Conservation (phyloP, 2,329 filamentous ascomycete species). For the Paraphaeosphaeria minitans region DNA sequence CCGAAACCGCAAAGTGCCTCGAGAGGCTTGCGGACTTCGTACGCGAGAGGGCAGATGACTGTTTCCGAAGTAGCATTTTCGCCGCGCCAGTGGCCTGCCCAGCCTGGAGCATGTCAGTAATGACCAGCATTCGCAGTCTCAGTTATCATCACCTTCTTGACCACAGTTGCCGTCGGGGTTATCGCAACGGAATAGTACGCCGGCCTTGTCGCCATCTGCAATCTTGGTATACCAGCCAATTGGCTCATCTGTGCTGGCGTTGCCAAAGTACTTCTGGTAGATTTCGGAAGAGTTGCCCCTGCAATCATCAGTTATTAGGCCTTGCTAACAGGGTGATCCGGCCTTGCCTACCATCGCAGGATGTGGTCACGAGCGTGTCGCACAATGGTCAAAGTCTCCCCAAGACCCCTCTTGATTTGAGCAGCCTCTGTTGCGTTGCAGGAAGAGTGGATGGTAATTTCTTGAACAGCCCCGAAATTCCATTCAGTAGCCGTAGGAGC, state of each 20-base stretch:
- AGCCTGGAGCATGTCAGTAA: slow-evolving; percentile 51
- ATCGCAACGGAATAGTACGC: slow-evolving; percentile 69
- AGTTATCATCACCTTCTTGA: slow-evolving; percentile 29
- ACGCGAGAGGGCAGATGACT: slow-evolving; percentile 71
- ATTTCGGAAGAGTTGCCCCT: slow-evolving; percentile 62
- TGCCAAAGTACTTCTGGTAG: slow-evolving; percentile 70
- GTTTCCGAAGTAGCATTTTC: slow-evolving; percentile 68
- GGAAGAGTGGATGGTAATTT: slow-evolving; percentile 64
- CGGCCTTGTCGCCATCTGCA: slow-evolving; percentile 61
- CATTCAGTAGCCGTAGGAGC: slow-evolving; percentile 32
- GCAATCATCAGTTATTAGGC: too few relatives aligned
- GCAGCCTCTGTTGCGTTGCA: slow-evolving; percentile 67
- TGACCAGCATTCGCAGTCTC: neutral
- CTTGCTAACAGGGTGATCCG: too few relatives aligned
- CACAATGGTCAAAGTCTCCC: slow-evolving; percentile 64
- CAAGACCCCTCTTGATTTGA: slow-evolving; percentile 62
- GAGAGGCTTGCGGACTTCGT: slow-evolving; percentile 61
- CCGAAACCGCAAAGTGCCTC: slow-evolving; percentile 65
- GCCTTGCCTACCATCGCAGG: slow-evolving; percentile 48
- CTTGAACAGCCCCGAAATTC: slow-evolving; percentile 46
- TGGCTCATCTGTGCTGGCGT: slow-evolving; percentile 60
- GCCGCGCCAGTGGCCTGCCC: slow-evolving; percentile 72
- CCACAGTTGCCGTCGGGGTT: slow-evolving; percentile 69
- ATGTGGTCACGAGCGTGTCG: slow-evolving; percentile 68
- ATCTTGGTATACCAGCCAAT: slow-evolving; percentile 68